These are phyloP conservation scores for Serendipita sp. DNA, from an alignment of 768 basidiomycete genomes.

Conservation along the genomic window DNA sequence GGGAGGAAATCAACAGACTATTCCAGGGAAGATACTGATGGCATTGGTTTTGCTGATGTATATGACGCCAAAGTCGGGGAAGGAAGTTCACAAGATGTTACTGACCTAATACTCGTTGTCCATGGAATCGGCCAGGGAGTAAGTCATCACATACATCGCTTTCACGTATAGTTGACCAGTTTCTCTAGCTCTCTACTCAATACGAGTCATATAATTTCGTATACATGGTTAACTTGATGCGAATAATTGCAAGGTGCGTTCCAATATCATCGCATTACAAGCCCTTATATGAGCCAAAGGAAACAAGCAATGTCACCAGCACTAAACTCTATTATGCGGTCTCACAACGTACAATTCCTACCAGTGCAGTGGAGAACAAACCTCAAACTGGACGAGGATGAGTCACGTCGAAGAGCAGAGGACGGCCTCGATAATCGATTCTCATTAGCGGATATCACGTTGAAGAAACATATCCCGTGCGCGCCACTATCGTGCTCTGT, in stretches of 20 bases:
- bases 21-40: neutral
- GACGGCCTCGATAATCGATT: conserved; percentile 28
- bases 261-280: neutral
- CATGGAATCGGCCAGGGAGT: conserved; percentile 26
- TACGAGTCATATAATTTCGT: conserved; percentile 29
- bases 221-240: conserved; percentile 25
- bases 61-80: conserved; percentile 17
- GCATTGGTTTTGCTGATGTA: conserved; percentile 12
- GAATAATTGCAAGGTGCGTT: conserved; percentile 21
- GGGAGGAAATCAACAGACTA: conserved; percentile 3
- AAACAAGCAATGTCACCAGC: conserved; percentile 25
- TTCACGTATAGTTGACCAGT: neutral
- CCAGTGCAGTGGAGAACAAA: conserved; percentile 28
- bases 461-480: conserved; percentile 25
- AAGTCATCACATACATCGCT: neutral
- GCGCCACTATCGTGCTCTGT: conserved; percentile 6
- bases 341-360: conserved; percentile 25
- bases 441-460: conserved; percentile 25
- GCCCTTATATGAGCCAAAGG: conserved; percentile 10
- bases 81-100: conserved; percentile 16
- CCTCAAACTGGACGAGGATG: conserved; percentile 20
- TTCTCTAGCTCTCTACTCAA: conserved; percentile 18
- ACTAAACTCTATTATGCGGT: conserved; percentile 24
- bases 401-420: conserved; percentile 21
- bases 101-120: conserved; percentile 27